Base-by-base conservation (phyloP, 768 basidiomycete species). In the Amyloporia xantha region DNA sequence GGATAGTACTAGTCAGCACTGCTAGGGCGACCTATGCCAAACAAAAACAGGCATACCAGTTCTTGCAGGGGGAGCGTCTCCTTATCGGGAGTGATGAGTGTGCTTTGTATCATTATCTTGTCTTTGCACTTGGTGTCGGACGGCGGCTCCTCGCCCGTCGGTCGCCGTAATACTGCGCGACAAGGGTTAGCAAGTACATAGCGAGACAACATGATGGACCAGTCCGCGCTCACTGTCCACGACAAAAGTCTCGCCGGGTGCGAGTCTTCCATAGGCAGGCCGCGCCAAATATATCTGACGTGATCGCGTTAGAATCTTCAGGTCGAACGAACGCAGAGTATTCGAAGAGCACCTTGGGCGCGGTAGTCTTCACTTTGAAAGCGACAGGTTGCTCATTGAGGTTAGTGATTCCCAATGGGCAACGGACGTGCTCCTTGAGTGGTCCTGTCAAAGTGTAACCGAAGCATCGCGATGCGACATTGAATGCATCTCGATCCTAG, bases 331-430 rank as follows among this genome's bases (percentile, higher is more conserved):
- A 15, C 24, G 27, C 37, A 28, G n/a, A 26, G 17, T 10, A 13
- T 52, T 43, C 33, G 30, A 3, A 44, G 53, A 64, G 57, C 48
- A 91, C 93, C 81, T 96, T 98, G 2, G 96, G 96, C 12, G 94
- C 93, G 1, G 96, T 98, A 7, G 96, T 98, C 75, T 99, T 98
- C 72, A 99, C 94, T 69, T 99, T 99, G 87, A 97, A 98, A n/a
- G 92, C 94, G 55, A 98, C 80, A 12, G 95, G 91, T 52, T 82
- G 78, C 37, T 76, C 65, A 75, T 97, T 91, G 65, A 83, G 77
- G 72, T 99, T 99, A 50, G 84, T 76, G 62, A 99, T 86, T n/a
- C n/a, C n/a, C n/a, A n/a, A n/a, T n/a, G n/a, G 36, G 79, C 72
- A 41, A 99, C 72, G n/a, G 82, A 93, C 91, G 60, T 91, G 81